A percentile compares a stretch with the other conserved stretches of the same genome.
Evolutionary conservation across 2,329 filamentous ascomycete genomes (phyloP).

Genomic region (Cladosporium sp.): DNA sequence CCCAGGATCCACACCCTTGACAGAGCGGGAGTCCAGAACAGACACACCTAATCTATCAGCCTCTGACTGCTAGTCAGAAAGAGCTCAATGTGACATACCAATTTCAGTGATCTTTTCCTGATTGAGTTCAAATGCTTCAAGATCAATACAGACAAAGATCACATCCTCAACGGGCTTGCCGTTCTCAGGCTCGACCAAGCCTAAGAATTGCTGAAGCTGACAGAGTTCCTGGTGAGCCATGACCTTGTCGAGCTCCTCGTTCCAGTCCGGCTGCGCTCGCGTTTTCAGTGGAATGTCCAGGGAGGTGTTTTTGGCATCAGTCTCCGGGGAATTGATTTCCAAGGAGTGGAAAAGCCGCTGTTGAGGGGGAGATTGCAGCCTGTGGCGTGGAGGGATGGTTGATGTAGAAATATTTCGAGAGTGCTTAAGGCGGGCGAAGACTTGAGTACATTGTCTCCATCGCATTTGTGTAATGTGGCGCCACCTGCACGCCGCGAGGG

Average conservation of each 20-base stretch:
- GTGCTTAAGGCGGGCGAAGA: neutral
- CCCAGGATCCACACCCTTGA: slow-evolving; percentile 57
- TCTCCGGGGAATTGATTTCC: neutral
- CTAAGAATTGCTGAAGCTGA: neutral
- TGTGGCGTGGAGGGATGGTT: neutral
- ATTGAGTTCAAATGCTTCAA: slow-evolving; percentile 73
- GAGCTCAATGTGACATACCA: slow-evolving; percentile 56
- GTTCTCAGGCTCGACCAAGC: neutral
- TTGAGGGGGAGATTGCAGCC: neutral
- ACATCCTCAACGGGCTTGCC: slow-evolving; percentile 34
- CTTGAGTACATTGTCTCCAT: slow-evolving; percentile 3
- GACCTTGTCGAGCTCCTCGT: neutral
- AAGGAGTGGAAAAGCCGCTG: neutral
- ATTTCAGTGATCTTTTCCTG: slow-evolving; percentile 74
- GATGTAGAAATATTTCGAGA: neutral
- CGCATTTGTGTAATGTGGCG: neutral
- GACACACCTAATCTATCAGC: neutral
- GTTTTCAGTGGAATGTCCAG: neutral
- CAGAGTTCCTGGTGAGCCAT: neutral
- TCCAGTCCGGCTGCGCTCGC: neutral
- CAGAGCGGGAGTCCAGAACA: slow-evolving; percentile 63
- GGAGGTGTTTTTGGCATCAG: neutral
- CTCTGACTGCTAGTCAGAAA: neutral
- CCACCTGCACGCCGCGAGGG: neutral
- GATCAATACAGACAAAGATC: slow-evolving; percentile 74